Percentiles rank a stretch among this genome's conserved stretches.
phyloP scores from a whole-genome alignment of 23 red algal genomes.

The Gracilaria vermiculophylla region DNA sequence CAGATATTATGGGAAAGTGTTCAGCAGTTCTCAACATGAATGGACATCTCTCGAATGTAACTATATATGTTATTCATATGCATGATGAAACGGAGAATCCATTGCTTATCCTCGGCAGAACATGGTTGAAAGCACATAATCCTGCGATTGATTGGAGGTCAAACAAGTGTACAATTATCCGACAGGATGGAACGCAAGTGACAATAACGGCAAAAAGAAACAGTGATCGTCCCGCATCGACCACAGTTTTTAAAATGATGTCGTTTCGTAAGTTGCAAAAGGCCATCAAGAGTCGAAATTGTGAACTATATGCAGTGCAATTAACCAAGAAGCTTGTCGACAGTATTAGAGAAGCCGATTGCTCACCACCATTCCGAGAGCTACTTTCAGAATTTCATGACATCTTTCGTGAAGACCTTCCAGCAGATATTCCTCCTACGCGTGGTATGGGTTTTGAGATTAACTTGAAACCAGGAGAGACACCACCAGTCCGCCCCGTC shows the following conservation, averaged over 20 bases:
- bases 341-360: neutral
- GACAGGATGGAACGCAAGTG: neutral
- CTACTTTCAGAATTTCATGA: neutral
- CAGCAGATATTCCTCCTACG: neutral
- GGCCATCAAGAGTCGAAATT: neutral
- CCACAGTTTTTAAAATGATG: neutral
- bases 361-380: neutral
- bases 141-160: constrained; percentile 8
- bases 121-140: neutral
- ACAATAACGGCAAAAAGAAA: neutral
- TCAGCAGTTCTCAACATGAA: constrained; percentile 14
- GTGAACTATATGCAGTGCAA: neutral
- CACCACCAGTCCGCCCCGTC: neutral
- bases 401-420: neutral
- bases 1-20: neutral
- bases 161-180: neutral
- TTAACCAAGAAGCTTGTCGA: neutral
- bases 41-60: constrained; percentile 8
- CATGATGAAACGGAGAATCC: neutral
- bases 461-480: neutral
- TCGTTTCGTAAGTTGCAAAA: neutral
- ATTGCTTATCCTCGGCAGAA: neutral
- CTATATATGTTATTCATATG: constrained; percentile 9
- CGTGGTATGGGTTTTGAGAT: neutral
- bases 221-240: neutral